Base-by-base conservation (phyloP, 2,329 filamentous ascomycete species). In the Atkinsonella texensis region DNA sequence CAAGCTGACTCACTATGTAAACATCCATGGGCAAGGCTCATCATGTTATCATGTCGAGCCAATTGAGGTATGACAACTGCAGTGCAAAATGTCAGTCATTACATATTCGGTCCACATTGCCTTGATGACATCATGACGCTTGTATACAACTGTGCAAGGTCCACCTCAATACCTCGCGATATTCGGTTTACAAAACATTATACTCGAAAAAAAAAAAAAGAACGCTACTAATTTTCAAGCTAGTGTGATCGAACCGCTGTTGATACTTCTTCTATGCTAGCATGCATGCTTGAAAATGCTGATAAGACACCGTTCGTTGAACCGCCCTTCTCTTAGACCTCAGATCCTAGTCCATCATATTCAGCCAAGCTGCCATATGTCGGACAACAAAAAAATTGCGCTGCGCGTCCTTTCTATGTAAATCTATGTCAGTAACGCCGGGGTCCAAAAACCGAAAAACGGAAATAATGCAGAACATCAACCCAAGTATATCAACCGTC, bases 1-100 rank as follows among this genome's bases (percentile, higher is more conserved):
- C 4, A 10, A 23, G 20, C 15, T n/a, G 5, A 53, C 63, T 43
- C 55, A 65, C 67, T 47, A 59, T 56, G 48, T 69, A 68, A 8
- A 68, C 57, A 8, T 69, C 65, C 50, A 65, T 60, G n/a, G 28
- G 4, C 12, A 43, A 13, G 7, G 35, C 8, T 2, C 1, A 3
- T 18, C 10, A 31, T 41, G 10, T 15, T 17, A 15, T n/a, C 12
- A 18, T 39, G 28, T 33, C 18, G 47, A 4, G 28, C 13, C 4
- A 17, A 17, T 28, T 9, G 17, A 20, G 12, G 6, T 41, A 45
- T 32, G 20, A 31, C 1, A 28, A 32, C n/a, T 31, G 42, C 5
- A 8, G 6, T 15, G 42, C 20, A 28, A 10, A 31, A 20, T 45
- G 35, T 4, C 28, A 12, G 41, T 28, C 13, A 13, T 23, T 45